Evolutionary conservation across 345 rosid species (phyloP), one percentile per base, ranked within the genome.

Genomic region (Limnanthes douglasii): DNA sequence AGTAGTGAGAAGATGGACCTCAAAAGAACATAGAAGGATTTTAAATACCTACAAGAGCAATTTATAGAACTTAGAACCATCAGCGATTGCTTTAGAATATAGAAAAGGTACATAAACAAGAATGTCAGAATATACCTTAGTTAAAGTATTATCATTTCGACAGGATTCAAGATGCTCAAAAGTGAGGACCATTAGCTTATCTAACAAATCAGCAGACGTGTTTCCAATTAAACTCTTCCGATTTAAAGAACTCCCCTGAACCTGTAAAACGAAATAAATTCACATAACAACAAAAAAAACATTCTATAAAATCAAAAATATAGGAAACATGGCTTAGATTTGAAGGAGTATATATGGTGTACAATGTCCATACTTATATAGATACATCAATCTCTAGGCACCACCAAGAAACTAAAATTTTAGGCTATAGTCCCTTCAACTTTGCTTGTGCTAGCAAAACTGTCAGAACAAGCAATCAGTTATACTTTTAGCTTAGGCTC

Each of bases 111-210:
- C 24, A 39, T n/a, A 40, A 31, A 22, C 14, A 50, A 14, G 6
- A 12, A 32, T 20, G 21, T 26, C n/a, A 30, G 16, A 50, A 18
- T 44, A 31, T 61, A 88, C 97, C 95, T 75, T 70, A 25, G 21
- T 39, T 54, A 82, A 53, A 28, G 86, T 82, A 34, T 75, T 67
- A 26, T 48, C 46, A 13, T 22, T 50, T 57, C 76, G 60, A 60
- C 90, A 75, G 22, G 58, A 48, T 68, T 88, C 86, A 48, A 88
- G 83, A 69, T 88, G 74, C 59, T 78, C 88, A 48, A 78, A 78
- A 24, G 64, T 56, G 58, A 42, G 46, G 39, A 79, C 76, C 83
- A 88, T 70, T 59, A 88, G 52, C 34, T 63, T 59, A 60, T 88
- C 97, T 41, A 88, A 53, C 38, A 73, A 47, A 47, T 73, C 78